These are phyloP conservation scores for Botrytis cinerea DNA, from an alignment of 2,329 filamentous ascomycete species.

Conservation along the genomic window DNA sequence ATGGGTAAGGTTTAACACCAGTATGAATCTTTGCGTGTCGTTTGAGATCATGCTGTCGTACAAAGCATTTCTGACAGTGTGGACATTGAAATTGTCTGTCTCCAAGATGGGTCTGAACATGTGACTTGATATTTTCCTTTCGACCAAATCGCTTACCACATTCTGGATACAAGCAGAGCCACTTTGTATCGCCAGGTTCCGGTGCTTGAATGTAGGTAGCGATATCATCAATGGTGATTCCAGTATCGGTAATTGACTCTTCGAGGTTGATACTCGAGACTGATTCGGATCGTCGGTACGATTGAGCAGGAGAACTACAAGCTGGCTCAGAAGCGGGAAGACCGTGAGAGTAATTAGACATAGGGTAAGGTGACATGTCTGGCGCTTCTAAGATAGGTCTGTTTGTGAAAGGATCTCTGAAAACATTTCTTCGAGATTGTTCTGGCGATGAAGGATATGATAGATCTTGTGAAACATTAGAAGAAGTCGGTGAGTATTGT, in stretches of 20 bases:
- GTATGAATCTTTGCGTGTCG: constrained; percentile 97
- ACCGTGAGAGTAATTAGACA: constrained; percentile 27
- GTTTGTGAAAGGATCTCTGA: constrained; percentile 48
- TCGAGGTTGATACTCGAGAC: constrained; percentile 63
- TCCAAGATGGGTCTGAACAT: constrained; percentile 96
- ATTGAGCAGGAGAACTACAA: constrained; percentile 29
- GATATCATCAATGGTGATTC: constrained; percentile 84
- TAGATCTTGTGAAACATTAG: constrained; percentile 48
- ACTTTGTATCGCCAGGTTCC: constrained; percentile 73
- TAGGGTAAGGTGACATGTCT: constrained; percentile 30
- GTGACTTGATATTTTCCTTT: constrained; percentile 98
- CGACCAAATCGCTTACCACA: constrained; percentile 92
- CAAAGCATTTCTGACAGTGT: constrained; percentile 92
- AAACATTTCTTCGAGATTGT: constrained; percentile 50
- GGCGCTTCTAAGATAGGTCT: constrained; percentile 46
- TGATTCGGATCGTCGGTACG: constrained; percentile 61
- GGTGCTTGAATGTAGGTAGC: constrained; percentile 72
- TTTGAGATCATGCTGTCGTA: constrained; percentile 95
- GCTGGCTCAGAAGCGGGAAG: constrained; percentile 27
- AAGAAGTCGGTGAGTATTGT: constrained; percentile 37
- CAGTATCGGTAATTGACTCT: constrained; percentile 72
- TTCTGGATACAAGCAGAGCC: constrained; percentile 72
- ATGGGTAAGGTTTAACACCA: constrained; percentile 92
- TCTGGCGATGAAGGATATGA: constrained; percentile 56
- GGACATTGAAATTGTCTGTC: constrained; percentile 95